phyloP scores from a whole-genome alignment of 1,284 basidiomycete genomes.

The Waitea zeae region DNA sequence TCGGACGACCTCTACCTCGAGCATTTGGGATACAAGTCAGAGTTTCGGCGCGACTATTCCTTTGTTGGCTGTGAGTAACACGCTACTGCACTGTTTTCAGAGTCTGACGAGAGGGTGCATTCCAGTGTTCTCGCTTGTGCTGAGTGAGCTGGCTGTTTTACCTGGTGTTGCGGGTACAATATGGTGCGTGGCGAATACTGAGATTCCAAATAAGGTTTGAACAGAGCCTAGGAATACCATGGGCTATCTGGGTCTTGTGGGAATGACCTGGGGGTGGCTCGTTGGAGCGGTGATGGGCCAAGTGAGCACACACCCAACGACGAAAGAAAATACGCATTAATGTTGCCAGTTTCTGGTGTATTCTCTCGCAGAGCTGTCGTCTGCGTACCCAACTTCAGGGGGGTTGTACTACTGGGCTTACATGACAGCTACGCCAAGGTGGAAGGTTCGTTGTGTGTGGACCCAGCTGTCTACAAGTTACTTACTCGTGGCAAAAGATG shows the following conservation, averaged over 20 bases:
- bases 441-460: no score
- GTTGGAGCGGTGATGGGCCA: constrained; percentile 9
- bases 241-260: constrained; percentile 8
- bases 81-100: constrained; percentile 1
- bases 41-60: constrained; percentile 1
- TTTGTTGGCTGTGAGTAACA: no score
- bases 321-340: not conserved
- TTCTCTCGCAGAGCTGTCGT: constrained; percentile 7
- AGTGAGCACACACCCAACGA: constrained; percentile 1
- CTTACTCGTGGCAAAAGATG: no score
- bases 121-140: constrained; percentile 4
- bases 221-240: constrained; percentile 7
- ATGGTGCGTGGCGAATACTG: constrained; percentile 2
- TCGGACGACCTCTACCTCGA: constrained; percentile 2
- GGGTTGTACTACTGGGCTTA: constrained; percentile 10
- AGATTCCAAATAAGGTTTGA: not conserved
- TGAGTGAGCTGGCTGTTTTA: constrained; percentile 5
- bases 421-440: constrained; percentile 7
- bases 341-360: constrained; percentile 6
- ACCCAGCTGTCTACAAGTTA: no score
- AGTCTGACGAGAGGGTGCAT: no score
- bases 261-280: constrained; percentile 9
- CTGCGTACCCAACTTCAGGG: constrained; percentile 8
- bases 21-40: constrained; percentile 2
- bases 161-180: constrained; percentile 4